A percentile compares a stretch with the other conserved stretches of the same genome.
phyloP scores from a whole-genome alignment of 2,329 filamentous ascomycete species.

The Orbilia brochopaga region DNA sequence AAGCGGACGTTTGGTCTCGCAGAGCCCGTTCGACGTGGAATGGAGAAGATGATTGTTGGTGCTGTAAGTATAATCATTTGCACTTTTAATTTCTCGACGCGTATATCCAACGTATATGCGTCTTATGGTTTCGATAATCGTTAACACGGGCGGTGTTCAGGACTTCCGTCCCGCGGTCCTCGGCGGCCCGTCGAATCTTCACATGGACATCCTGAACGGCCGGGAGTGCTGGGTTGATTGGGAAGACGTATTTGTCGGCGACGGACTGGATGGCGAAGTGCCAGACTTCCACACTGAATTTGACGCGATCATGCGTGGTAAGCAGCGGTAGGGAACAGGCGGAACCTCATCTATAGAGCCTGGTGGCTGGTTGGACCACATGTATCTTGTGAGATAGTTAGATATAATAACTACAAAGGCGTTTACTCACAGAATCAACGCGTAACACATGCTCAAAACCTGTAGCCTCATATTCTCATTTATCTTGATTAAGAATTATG shows the following conservation, averaged over 20 bases:
- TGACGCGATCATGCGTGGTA: slow-evolving; percentile 81
- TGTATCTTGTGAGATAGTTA: too few species aligned
- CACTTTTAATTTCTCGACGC: neutral
- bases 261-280: slow-evolving; percentile 72
- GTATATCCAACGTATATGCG: too few species aligned
- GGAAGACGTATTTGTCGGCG: slow-evolving; percentile 90
- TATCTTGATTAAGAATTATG: slow-evolving; percentile 42
- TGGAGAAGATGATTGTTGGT: slow-evolving; percentile 87
- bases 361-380: neutral
- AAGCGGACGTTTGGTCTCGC: slow-evolving; percentile 87
- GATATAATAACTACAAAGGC: neutral
- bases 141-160: slow-evolving; percentile 70
- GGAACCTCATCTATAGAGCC: too few species aligned
- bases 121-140: neutral
- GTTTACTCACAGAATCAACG: neutral
- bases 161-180: slow-evolving; percentile 67
- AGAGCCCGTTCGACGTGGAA: slow-evolving; percentile 87
- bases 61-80: slow-evolving; percentile 44
- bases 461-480: slow-evolving; percentile 1
- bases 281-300: slow-evolving; percentile 88
- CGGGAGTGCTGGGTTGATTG: slow-evolving; percentile 78
- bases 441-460: neutral
- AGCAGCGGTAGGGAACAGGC: slow-evolving; percentile 62
- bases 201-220: slow-evolving; percentile 86
- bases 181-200: slow-evolving; percentile 68